These are phyloP conservation scores for Dinochytrium kinnereticum DNA, from an alignment of 371 early-diverging fungal species.

Conservation along the genomic window DNA sequence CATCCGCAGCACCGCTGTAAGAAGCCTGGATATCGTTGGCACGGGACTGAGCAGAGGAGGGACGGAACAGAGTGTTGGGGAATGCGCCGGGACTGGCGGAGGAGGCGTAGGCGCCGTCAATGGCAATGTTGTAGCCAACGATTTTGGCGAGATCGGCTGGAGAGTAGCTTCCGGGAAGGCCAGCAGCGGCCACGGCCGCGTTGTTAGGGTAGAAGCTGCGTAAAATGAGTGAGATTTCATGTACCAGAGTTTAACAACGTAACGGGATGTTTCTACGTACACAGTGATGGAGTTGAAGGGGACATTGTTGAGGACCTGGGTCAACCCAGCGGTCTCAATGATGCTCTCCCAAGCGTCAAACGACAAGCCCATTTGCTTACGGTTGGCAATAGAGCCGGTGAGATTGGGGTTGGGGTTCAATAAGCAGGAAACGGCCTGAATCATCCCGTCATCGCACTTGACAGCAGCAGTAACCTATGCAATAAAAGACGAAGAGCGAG, in stretches of 20 bases:
- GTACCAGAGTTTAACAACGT: neutral
- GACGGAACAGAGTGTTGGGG: neutral
- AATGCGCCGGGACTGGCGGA: neutral
- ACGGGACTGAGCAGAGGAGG: neutral
- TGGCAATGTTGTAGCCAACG: neutral
- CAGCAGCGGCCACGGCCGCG: neutral
- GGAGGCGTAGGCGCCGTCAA: neutral
- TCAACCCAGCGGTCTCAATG: neutral
- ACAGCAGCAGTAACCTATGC: neutral
- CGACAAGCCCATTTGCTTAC: neutral
- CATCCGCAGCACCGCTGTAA: neutral
- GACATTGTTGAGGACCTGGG: neutral
- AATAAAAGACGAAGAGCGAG: too few species aligned
- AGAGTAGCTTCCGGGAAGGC: neutral
- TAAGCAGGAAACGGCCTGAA: constrained; percentile 1
- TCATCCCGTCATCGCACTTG: neutral
- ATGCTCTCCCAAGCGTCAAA: neutral
- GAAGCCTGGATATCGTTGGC: neutral
- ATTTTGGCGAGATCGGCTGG: neutral
- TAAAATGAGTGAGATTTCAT: neutral
- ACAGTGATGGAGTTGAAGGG: neutral
- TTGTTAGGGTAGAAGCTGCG: neutral
- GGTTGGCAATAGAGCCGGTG: neutral
- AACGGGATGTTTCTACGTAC: neutral
- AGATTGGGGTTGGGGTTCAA: neutral